Evolutionary conservation across 2,329 filamentous ascomycete genomes (phyloP).

Genomic region (Curvularia sp.): DNA sequence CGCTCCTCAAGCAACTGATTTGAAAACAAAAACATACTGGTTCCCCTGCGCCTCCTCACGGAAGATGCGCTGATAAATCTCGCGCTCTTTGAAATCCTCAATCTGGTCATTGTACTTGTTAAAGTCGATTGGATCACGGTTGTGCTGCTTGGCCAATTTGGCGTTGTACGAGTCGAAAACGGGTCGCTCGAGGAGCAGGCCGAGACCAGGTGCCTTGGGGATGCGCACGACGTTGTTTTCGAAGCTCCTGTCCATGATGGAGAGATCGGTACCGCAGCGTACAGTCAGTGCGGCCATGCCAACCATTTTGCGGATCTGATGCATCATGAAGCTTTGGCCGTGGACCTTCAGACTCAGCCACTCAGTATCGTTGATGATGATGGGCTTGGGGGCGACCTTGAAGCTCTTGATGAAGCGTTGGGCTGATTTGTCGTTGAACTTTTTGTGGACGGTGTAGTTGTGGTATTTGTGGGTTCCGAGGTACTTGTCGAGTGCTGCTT

Average conservation of each 20-base stretch:
- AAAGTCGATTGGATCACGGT: constrained; percentile 77
- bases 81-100: constrained; percentile 84
- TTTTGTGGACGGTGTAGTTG: constrained; percentile 96
- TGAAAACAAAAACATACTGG: constrained; percentile 65
- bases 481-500: constrained; percentile 76
- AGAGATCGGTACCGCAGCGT: constrained; percentile 77
- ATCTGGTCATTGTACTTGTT: constrained; percentile 78
- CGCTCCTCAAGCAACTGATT: too few species aligned
- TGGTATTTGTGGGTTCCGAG: constrained; percentile 90
- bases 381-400: constrained; percentile 67
- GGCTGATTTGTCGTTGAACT: constrained; percentile 78
- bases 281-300: constrained; percentile 86
- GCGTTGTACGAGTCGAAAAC: constrained; percentile 91
- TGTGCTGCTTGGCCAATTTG: constrained; percentile 68
- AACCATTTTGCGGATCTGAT: constrained; percentile 99
- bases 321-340: constrained; percentile 99
- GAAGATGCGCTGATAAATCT: constrained; percentile 94
- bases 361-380: constrained; percentile 89
- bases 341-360: constrained; percentile 97
- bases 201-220: constrained; percentile 90
- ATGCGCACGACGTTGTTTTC: constrained; percentile 77
- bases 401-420: constrained; percentile 95
- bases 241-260: constrained; percentile 78
- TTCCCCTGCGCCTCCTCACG: constrained; percentile 86
- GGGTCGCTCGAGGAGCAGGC: constrained; percentile 85